phyloP scores from a whole-genome alignment of 1,284 basidiomycete species.

The Cryptococcus maquisensis region DNA sequence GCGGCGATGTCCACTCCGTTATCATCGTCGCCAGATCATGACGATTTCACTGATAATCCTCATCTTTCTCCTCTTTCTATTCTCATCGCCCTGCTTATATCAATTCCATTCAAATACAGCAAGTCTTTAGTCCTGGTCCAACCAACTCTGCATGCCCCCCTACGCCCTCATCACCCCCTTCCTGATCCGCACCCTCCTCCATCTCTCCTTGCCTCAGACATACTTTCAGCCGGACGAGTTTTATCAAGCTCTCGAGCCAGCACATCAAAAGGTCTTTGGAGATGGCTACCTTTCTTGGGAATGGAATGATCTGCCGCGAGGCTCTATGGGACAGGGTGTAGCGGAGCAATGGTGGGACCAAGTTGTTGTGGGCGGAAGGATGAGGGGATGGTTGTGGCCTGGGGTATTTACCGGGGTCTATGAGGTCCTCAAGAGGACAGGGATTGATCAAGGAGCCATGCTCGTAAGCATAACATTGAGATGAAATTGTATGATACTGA shows the following conservation, averaged over 20 bases:
- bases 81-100: background rate
- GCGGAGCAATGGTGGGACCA: conserved; percentile 12
- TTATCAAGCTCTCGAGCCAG: conserved; percentile 91
- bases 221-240: conserved; percentile 99
- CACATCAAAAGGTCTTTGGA: conserved; percentile 81
- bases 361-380: conserved; percentile 23
- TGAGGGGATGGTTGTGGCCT: conserved; percentile 45
- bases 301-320: conserved; percentile 62
- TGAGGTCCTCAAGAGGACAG: conserved; percentile 59
- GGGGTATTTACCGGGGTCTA: conserved; percentile 72
- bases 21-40: background rate
- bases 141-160: conserved; percentile 10
- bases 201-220: conserved; percentile 63
- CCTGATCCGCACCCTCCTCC: conserved; percentile 51
- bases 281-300: conserved; percentile 96
- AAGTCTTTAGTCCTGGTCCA: too few species aligned
- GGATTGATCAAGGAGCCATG: conserved; percentile 55
- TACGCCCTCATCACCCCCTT: conserved; percentile 36
- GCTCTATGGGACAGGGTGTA: background rate
- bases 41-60: background rate
- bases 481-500: background rate
- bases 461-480: conserved; percentile 52
- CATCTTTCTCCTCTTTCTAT: background rate
- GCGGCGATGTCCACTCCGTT: too few species aligned
- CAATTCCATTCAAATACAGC: too few species aligned